Base-by-base conservation (phyloP, 108 stramenopile species). In the Fistulifera pelliculosa region DNA sequence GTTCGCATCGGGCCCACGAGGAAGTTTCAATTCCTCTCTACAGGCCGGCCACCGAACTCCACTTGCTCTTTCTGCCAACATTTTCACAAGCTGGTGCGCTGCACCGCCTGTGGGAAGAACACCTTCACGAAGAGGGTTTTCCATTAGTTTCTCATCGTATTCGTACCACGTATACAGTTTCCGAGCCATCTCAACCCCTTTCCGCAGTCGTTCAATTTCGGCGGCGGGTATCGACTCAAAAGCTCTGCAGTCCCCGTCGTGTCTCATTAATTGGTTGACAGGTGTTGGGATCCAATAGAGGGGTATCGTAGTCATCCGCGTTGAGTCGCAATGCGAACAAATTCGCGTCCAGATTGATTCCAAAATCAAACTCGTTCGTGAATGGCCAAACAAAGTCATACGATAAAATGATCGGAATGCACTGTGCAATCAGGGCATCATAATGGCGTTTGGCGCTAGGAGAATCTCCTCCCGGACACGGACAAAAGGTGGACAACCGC, bases 401-500 rank as follows among this genome's bases (percentile, higher is more conserved):
- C 25, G 70, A 71, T 26, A 76, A 21, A 38, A 80, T 41, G 35
- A 80, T 50, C 11, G 79, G 79, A 40, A 80, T 69, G 52, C 79
- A 80, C 14, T 74, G 74, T 7, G 71, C 69, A 31, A 63, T 38
- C 1, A 79, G 11, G 10, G 70, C 74, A 65, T 81, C 80, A 49
- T 73, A 77, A 43, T 61, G 70, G 7, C 80, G 71, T 62, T 76
- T 81, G n/a, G 80, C 66, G 14, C 64, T 68, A 27, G 80, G 75
- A 24, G 75, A 67, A 49, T 81, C 80, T 19, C 80, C 80, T 27
- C 71, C 71, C 2, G 73, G 73, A 44, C 63, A 60, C 1, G 73
- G 73, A 35, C 73, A 74, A 65, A 73, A 74, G 42, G 73, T 74
- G 39, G 73, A 41, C 22, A 67, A 54, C 0, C 73, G 51, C 47